These are phyloP conservation scores for Luvunga scandens DNA, from an alignment of 345 rosid species.

Conservation along the genomic window DNA sequence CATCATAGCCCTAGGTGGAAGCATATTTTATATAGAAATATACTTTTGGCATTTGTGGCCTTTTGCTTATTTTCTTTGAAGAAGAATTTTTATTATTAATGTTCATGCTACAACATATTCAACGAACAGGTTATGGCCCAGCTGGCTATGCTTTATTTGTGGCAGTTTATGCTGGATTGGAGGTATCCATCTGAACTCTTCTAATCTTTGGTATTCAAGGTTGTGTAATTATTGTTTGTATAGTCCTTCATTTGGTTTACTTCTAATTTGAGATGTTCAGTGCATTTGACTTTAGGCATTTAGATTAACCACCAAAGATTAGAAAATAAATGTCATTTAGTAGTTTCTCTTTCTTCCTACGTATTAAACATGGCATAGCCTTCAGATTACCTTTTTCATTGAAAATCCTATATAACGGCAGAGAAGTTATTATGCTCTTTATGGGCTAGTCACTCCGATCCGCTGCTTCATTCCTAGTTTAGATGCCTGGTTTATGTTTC, in stretches of 20 bases:
- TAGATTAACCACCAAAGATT: neutral
- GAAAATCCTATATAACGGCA: neutral
- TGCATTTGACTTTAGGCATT: neutral
- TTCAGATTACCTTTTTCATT: neutral
- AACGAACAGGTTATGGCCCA: conserved; percentile 77
- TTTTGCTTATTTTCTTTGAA: conserved; percentile 1
- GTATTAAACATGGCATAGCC: neutral
- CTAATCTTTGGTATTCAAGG: neutral
- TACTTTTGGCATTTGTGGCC: neutral
- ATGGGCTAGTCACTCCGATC: neutral
- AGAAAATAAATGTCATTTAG: neutral
- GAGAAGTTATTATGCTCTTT: neutral
- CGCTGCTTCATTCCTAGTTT: neutral
- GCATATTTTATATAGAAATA: neutral
- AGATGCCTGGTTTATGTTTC: neutral
- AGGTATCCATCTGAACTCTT: conserved; percentile 45
- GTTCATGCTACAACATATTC: conserved; percentile 10
- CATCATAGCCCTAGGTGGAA: neutral
- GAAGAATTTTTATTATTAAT: neutral
- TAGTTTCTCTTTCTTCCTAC: neutral
- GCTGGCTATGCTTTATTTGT: conserved; percentile 94
- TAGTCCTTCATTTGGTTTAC: neutral
- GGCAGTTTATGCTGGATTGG: conserved; percentile 91
- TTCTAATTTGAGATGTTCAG: neutral
- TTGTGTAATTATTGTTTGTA: neutral